Evolutionary conservation across 192 early-diverging fungal genomes (phyloP), one percentile per base, ranked within the genome.

Genomic region (Coemansia sp.): DNA sequence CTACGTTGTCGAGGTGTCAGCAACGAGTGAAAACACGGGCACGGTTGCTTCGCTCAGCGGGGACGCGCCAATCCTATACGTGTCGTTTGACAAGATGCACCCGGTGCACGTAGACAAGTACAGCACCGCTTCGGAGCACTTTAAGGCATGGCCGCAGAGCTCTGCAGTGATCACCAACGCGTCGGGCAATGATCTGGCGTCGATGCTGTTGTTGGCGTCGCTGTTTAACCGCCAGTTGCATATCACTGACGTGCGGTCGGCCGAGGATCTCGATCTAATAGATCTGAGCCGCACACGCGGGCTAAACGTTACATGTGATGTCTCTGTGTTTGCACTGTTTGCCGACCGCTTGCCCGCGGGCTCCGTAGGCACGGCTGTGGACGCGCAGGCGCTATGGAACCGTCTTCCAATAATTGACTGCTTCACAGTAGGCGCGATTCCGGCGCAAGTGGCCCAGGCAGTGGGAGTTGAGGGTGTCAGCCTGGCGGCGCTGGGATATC

Each of bases 241-340:
- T 82, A 84, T 97, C 39, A 93, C 97, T 31, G 87, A 91, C 53
- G 89, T 99, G 19, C 83, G 82, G 29, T 86, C 86, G 36, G 77
- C 82, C 31, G 90, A 91, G 25, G 97, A 99, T 63, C 84, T 99
- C 56, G 86, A 84, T 9, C 85, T 99, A 63, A 92, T 99, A 53
- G 80, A 82, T 19, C 86, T 96, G 67, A 88, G 86, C 67, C 96
- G 95, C 79, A 87, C 93, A 29, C 92, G 93, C 58, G 94, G 92
- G 8, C 78, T 94, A 11, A 66, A 78, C 25, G 93, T 96, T 51
- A 95, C 94, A 6, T 99, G 95, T 83, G 97, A 98, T 74, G 93
- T 96, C n/a, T 85, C 88, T 19, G 88, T 96, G 6, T 89, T 91
- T 68, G 78, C 88, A n/a, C 82, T 98, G 46, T 95, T 96, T 82